phyloP scores from a whole-genome alignment of 2,329 filamentous ascomycete species.

The Setomelanomma holmii region DNA sequence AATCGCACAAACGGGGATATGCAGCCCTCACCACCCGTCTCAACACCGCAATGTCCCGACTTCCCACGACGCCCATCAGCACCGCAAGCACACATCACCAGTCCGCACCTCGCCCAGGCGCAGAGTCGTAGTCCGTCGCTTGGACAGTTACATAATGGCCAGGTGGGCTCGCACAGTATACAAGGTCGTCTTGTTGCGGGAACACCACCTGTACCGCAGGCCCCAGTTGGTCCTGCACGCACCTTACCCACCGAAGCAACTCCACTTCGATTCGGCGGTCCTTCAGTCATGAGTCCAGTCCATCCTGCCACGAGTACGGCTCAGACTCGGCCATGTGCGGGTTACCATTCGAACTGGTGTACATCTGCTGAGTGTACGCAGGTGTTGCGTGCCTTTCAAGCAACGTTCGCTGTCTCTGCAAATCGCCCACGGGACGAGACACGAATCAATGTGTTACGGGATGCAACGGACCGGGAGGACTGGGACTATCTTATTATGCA shows the following conservation, averaged over 20 bases:
- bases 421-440: constrained; percentile 7
- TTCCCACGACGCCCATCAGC: constrained; percentile 4
- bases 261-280: neutral
- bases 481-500: constrained; percentile 40
- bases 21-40: neutral
- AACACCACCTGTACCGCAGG: constrained; percentile 1
- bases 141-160: constrained; percentile 2
- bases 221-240: constrained; percentile 4
- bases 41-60: neutral
- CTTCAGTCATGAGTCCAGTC: neutral
- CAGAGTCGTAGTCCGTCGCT: constrained; percentile 6
- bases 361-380: neutral
- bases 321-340: neutral
- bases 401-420: neutral
- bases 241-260: neutral
- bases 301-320: neutral
- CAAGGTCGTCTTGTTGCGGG: neutral
- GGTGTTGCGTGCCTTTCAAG: constrained; percentile 12
- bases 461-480: constrained; percentile 37
- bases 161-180: constrained; percentile 5
- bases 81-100: constrained; percentile 7
- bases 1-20: neutral
- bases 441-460: constrained; percentile 42
- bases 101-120: constrained; percentile 4
- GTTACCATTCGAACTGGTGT: neutral